Percentiles rank a stretch among this genome's conserved stretches.
Evolutionary conservation across 2,329 filamentous ascomycete species (phyloP).

Genomic region (Zasmidium angulare): DNA sequence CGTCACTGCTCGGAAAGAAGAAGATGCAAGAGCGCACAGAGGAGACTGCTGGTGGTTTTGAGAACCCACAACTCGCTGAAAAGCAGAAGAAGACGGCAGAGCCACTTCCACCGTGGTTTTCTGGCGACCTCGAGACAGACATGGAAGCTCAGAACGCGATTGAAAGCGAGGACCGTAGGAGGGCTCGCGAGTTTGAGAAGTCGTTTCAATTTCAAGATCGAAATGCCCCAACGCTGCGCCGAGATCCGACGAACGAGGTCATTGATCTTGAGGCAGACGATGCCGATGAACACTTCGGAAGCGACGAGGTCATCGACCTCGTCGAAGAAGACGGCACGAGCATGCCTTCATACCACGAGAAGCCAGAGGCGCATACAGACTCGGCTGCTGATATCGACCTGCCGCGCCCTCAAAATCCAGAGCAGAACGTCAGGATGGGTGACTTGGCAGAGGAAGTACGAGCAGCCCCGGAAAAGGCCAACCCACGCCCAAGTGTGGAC

Average conservation of each 20-base stretch:
- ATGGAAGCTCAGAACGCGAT: conserved; percentile 49
- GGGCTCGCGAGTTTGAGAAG: conserved; percentile 56
- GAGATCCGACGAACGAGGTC: conserved; percentile 52
- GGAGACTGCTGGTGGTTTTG: conserved; percentile 65
- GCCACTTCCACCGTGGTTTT: conserved; percentile 77
- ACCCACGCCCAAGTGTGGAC: background rate
- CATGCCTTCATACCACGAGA: no score
- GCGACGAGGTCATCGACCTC: conserved; percentile 43
- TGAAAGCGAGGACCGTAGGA: conserved; percentile 52
- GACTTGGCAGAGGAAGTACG: conserved; percentile 46
- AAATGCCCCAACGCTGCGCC: conserved; percentile 56
- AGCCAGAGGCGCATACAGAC: no score
- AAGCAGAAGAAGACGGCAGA: conserved; percentile 48
- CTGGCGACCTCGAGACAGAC: conserved; percentile 58
- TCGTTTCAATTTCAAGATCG: conserved; percentile 59
- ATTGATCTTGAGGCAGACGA: conserved; percentile 49
- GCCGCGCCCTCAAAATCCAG: background rate
- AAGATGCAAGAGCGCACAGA: conserved; percentile 54
- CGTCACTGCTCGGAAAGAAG: conserved; percentile 54
- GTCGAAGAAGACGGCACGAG: conserved; percentile 25
- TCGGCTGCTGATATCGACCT: background rate
- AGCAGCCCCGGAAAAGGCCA: conserved; percentile 40
- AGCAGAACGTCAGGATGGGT: conserved; percentile 37
- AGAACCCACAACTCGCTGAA: conserved; percentile 48
- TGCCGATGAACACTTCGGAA: conserved; percentile 38